These are phyloP conservation scores for Erodium moschatum DNA, from an alignment of 441 rosid genomes.

Conservation along the genomic window DNA sequence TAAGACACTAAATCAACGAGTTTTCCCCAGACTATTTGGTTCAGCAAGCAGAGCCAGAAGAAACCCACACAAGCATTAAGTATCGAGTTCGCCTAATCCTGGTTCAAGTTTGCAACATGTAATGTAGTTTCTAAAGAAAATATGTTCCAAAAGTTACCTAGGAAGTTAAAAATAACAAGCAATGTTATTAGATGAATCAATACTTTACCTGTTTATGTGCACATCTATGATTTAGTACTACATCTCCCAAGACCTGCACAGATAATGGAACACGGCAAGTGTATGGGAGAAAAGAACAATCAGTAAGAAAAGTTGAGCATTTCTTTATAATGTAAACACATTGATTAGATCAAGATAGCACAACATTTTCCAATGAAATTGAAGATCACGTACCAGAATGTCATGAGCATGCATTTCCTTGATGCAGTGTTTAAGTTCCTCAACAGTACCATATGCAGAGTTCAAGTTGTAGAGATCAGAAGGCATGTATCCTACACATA, in stretches of 20 bases:
- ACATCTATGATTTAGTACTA: constrained; percentile 45
- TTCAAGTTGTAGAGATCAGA: constrained; percentile 52
- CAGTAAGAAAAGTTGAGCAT: constrained; percentile 1
- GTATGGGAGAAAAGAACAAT: neutral
- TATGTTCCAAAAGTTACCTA: neutral
- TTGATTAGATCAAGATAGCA: neutral
- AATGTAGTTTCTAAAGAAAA: neutral
- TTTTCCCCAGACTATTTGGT: neutral
- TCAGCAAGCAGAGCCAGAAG: constrained; percentile 2
- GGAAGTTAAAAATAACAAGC: neutral
- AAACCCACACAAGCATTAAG: neutral
- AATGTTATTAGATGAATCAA: neutral
- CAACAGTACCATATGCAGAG: constrained; percentile 41
- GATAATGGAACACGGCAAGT: constrained; percentile 12
- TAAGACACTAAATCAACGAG: neutral
- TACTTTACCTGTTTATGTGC: constrained; percentile 39
- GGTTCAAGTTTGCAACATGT: neutral
- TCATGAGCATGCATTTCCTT: constrained; percentile 44
- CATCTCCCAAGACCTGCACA: constrained; percentile 43
- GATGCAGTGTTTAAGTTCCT: constrained; percentile 41
- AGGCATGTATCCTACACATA: constrained; percentile 43
- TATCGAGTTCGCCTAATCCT: neutral
- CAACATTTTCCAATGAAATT: neutral
- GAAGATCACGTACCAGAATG: constrained; percentile 29
- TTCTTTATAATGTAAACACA: neutral